A percentile compares a stretch with the other conserved stretches of the same genome.
phyloP scores from a whole-genome alignment of 1,284 basidiomycete genomes.

The Cutaneotrichosporon sp. region DNA sequence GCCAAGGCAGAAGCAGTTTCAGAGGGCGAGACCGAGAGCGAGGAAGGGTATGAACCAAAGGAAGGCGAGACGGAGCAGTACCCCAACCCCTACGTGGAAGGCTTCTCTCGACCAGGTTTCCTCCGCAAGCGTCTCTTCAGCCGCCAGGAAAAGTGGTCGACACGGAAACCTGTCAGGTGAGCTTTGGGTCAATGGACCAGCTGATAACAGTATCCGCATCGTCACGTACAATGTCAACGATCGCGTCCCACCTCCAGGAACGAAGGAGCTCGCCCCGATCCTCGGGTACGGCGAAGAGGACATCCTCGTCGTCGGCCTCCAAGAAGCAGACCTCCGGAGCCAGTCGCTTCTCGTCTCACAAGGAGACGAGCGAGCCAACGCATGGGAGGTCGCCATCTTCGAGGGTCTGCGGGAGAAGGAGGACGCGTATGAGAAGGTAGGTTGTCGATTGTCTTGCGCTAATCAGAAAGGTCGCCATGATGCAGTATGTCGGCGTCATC shows the following conservation, averaged over 20 bases:
- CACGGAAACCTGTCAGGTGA: slow-evolving; percentile 16
- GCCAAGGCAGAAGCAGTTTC: background rate
- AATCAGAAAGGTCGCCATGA: slow-evolving; percentile 33
- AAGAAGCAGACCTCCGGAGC: slow-evolving; percentile 45
- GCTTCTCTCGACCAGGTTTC: slow-evolving; percentile 36
- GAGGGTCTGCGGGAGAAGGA: slow-evolving; percentile 56
- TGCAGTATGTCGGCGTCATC: slow-evolving; percentile 53
- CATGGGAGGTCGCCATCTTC: slow-evolving; percentile 59
- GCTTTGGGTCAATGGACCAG: slow-evolving; percentile 5
- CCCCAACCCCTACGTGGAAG: slow-evolving; percentile 37
- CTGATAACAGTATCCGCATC: slow-evolving; percentile 33
- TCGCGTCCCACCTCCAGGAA: slow-evolving; percentile 41
- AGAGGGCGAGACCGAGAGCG: too few relatives aligned
- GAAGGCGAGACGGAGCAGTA: slow-evolving; percentile 18
- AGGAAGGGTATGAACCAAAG: too few relatives aligned
- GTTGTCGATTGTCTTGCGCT: background rate
- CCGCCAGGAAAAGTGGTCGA: slow-evolving; percentile 37
- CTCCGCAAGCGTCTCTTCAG: slow-evolving; percentile 39
- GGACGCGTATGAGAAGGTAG: slow-evolving; percentile 38
- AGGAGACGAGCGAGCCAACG: slow-evolving; percentile 54
- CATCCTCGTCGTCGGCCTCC: slow-evolving; percentile 46
- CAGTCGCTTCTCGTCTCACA: slow-evolving; percentile 44
- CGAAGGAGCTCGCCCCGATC: slow-evolving; percentile 39
- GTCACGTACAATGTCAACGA: slow-evolving; percentile 51
- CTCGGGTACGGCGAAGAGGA: slow-evolving; percentile 43